Evolutionary conservation across 257 asterid species (phyloP).

Genomic region (Rhazya stricta): DNA sequence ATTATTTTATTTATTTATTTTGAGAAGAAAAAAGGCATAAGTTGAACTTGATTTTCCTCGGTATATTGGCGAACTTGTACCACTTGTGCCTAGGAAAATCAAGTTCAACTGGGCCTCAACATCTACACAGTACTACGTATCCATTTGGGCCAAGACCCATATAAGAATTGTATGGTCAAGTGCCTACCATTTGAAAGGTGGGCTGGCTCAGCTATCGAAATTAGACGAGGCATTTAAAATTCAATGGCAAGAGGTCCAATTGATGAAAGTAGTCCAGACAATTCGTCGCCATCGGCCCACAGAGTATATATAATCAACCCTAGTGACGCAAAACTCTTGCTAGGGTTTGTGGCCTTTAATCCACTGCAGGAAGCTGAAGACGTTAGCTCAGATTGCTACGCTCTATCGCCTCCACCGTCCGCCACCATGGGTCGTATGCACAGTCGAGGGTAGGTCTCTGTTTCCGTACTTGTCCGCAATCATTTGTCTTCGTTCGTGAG

Average conservation of each 20-base stretch:
- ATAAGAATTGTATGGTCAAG: not conserved
- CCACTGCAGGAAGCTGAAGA: not conserved
- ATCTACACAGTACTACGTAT: too few relatives aligned
- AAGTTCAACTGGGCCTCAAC: too few relatives aligned
- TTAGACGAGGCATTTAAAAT: too few relatives aligned
- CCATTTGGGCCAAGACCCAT: too few relatives aligned
- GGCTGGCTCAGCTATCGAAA: too few relatives aligned
- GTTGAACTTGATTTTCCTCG: too few relatives aligned
- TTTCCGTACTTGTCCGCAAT: not conserved
- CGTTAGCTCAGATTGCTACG: not conserved
- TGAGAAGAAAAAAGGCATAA: too few relatives aligned
- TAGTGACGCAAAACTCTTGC: conserved; percentile 11
- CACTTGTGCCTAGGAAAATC: too few relatives aligned
- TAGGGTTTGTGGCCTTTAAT: conserved; percentile 22
- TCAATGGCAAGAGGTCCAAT: too few relatives aligned
- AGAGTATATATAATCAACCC: conserved; percentile 22
- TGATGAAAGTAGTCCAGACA: too few relatives aligned
- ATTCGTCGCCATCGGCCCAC: not conserved
- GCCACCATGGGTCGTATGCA: conserved; percentile 91
- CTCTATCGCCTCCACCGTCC: conserved; percentile 21
- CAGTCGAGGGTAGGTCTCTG: conserved; percentile 56
- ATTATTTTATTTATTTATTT: too few relatives aligned
- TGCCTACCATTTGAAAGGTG: not conserved
- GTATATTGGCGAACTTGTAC: too few relatives aligned
- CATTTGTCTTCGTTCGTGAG: not conserved